Evolutionary conservation across 208 protist species (phyloP).

Genomic region (Acanthamoeba castellanii): DNA sequence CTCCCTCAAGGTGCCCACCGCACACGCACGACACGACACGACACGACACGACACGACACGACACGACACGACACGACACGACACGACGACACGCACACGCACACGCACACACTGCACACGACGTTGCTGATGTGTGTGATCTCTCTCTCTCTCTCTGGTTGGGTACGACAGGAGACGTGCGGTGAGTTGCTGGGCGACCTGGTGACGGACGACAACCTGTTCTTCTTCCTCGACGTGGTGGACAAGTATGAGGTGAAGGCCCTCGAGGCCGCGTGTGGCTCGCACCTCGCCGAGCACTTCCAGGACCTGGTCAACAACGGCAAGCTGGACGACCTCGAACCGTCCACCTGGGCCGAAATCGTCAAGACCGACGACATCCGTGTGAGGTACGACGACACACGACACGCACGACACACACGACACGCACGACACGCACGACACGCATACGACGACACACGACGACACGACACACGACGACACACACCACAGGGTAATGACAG

Average conservation of each 20-base stretch:
- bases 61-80: too few species aligned
- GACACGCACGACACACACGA: neutral
- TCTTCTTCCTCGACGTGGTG: constrained; percentile 58
- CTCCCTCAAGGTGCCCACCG: constrained; percentile 27
- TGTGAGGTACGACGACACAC: constrained; percentile 41
- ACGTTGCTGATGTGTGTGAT: too few species aligned
- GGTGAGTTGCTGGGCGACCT: constrained; percentile 47
- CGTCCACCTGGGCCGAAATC: constrained; percentile 60
- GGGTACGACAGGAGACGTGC: constrained; percentile 21
- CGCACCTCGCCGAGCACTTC: constrained; percentile 64
- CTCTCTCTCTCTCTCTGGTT: too few species aligned
- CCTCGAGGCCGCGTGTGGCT: constrained; percentile 26
- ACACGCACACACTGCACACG: too few species aligned
- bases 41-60: too few species aligned
- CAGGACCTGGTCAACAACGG: neutral
- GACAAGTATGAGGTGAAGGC: constrained; percentile 36
- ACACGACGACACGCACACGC: too few species aligned
- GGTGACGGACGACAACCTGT: constrained; percentile 59
- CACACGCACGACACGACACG: neutral
- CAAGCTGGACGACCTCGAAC: constrained; percentile 19
- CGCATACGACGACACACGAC: too few species aligned
- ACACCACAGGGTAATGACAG: too few species aligned
- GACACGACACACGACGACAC: too few species aligned
- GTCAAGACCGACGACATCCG: constrained; percentile 34
- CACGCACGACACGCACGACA: too few species aligned